Base-by-base conservation (phyloP, 2,329 filamentous ascomycete species). In the Alternaria consortialis region DNA sequence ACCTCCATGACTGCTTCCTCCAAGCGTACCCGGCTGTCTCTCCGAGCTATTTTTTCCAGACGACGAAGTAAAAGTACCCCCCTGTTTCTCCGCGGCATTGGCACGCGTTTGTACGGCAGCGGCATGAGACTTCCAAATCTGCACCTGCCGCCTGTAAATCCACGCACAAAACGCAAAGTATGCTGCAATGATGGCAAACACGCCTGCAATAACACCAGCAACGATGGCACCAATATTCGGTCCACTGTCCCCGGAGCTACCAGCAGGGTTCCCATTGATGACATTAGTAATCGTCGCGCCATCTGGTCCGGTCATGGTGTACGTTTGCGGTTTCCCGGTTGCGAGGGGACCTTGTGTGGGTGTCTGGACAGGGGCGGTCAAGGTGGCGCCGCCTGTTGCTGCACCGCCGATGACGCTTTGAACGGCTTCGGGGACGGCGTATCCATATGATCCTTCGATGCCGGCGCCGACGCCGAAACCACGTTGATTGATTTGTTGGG, bases 91-190 rank as follows among this genome's bases (percentile, higher is more conserved):
- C n/a, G 80, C 39, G 7, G 39, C 54, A 32, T 80, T 79, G 20
- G 80, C 79, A 52, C 87, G 86, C 4, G 85, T 83, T 70, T 91
- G 89, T 2, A 86, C 82, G 70, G 90, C 85, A 1, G 88, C 87
- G 32, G 91, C 85, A 73, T 93, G 90, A 34, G 85, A 82, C 77
- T 90, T 89, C 82, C 92, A 93, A 9, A 91, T 85, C 31, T 81
- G 78, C 15, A 93, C 85, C 75, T 91, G 90, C 50, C 88, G 88
- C 29, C 90, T 85, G 81, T 93, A 93, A 7, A 93, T 80, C 86
- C 88, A 92, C 17, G 86, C 85, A 77, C 89, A 91, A 81, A 90
- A 92, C 46, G 87, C 88, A 12, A 91, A 84, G 74, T 91, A 92
- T 2, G 81, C 79, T 2, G 88, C 88, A 0, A 88, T 70, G 17